Evolutionary conservation across 2,329 filamentous ascomycete species (phyloP), one percentile per base, ranked within the genome.

Genomic region (Diaporthe citri): DNA sequence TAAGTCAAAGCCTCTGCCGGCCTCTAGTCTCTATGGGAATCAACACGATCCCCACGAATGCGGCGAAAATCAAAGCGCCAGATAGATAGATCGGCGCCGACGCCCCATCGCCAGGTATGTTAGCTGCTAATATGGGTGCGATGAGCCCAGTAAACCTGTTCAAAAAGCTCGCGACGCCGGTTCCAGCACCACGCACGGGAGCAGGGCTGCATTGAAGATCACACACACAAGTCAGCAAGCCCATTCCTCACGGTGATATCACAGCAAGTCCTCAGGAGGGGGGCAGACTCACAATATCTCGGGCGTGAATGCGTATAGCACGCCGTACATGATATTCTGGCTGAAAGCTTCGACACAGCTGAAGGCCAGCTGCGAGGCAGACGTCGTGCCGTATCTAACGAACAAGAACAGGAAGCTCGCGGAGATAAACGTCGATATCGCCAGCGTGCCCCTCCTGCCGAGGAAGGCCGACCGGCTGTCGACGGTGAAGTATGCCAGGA

Each of bases 311-410:
- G 93, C 92, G 81, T 94, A 95, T 1, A 95, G 84, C 1, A 94
- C 92, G 74, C 93, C 93, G 83, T 94, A 95, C 91, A 93, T 93
- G 83, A 94, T 92, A 80, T 94, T 94, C 83, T 94, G 92, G 77
- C 91, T 90, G 81, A 95, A 94, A 15, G 93, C 91, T 81, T 93
- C 91, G 77, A 93, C 86, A 77, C 90, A 94, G 0, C 89, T 91
- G 81, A 93, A 93, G 69, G 87, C 87, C 52, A 95, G 88, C 84
- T 94, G 91, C 75, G 86, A 85, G 52, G 84, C 82, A 1, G 90
- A 86, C 62, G 90, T 87, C 7, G 86, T 87, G 72, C 91, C 91
- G 75, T 91, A 87, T 43, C 86, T 85, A 80, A 91, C 90, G 78
- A 92, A 95, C 64, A 93, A 82, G 83, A 93, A 94, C 75, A 95